A percentile compares a stretch with the other conserved stretches of the same genome.
phyloP scores from a whole-genome alignment of 1,284 basidiomycete genomes.

The Microbotryum saponariae region DNA sequence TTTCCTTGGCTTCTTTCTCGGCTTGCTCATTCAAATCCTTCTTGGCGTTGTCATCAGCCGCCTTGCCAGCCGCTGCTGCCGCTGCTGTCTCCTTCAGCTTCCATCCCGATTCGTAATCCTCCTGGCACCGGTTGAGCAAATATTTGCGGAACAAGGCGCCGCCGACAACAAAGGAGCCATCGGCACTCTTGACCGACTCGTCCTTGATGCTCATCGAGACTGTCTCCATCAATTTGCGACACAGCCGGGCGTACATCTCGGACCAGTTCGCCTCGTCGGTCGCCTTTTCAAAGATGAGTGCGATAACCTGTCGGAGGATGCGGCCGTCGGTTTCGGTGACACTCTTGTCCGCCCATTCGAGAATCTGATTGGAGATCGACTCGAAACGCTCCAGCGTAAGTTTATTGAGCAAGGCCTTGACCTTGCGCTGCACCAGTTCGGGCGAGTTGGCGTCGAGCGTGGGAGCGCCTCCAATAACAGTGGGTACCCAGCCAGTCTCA shows the following conservation, averaged over 20 bases:
- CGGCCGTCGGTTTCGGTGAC: slow-evolving; percentile 85
- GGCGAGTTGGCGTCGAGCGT: slow-evolving; percentile 23
- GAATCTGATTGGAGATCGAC: slow-evolving; percentile 85
- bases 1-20: slow-evolving; percentile 40
- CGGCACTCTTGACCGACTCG: slow-evolving; percentile 64
- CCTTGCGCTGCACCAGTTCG: slow-evolving; percentile 76
- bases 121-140: slow-evolving; percentile 83
- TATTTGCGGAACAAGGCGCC: slow-evolving; percentile 84
- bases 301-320: slow-evolving; percentile 90
- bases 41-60: slow-evolving; percentile 50
- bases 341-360: slow-evolving; percentile 89
- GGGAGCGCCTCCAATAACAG: slow-evolving; percentile 37
- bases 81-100: slow-evolving; percentile 50
- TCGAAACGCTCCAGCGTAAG: slow-evolving; percentile 96
- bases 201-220: slow-evolving; percentile 80
- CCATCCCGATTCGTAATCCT: slow-evolving; percentile 85
- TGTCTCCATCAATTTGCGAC: slow-evolving; percentile 85
- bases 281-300: slow-evolving; percentile 93
- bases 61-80: slow-evolving; percentile 50
- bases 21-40: slow-evolving; percentile 47
- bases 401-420: slow-evolving; percentile 89
- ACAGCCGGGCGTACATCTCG: slow-evolving; percentile 92
- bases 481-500: slow-evolving; percentile 71
- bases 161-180: slow-evolving; percentile 75
- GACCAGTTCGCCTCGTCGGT: slow-evolving; percentile 93